Evolutionary conservation across 2,329 filamentous ascomycete genomes (phyloP), one percentile per base, ranked within the genome.

Genomic region (Aureobasidium musti): DNA sequence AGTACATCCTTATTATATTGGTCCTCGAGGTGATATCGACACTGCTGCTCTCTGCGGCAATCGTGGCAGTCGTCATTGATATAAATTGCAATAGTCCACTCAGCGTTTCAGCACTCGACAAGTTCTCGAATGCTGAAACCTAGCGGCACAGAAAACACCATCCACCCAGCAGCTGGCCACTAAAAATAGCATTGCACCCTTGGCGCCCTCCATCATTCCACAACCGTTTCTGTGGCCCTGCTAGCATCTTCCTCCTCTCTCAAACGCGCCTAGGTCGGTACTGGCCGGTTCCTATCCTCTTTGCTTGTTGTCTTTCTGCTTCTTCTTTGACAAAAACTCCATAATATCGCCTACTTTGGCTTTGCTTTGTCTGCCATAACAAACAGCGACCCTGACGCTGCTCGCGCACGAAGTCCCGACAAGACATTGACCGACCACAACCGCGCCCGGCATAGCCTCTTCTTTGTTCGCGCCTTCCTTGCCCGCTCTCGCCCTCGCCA

Each of bases 161-260:
- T 10, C 7, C 52, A 56, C 14, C 54, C 14, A n/a, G n/a, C 35
- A 41, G 53, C 33, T 41, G 21, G 39, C 13, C 23, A 28, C 26
- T 59, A 59, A 59, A 59, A 59, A 59, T 59, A 59, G 54, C 54
- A 59, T 10, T 39, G 35, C 35, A 28, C 45, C 59, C 59, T 63
- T 50, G 59, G 59, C 59, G 45, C 43, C 41, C 59, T 60, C 56
- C 56, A 60, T 30, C 39, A 33, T 33, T 41, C 56, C 37, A 47
- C 33, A 60, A 52, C 59, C 59, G 59, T 63, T 63, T 63, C 30
- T 61, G 57, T 61, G 56, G 56, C 23, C 17, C 57, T 61, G 41
- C 56, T 28, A 33, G 5, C 57, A 61, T 63, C 59, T 63, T 33
- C 37, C 59, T 63, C 59, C 26, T 35, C 59, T 52, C 47, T 41